phyloP scores from a whole-genome alignment of 2,329 filamentous ascomycete species.

The Cladosporium sphaerospermum region DNA sequence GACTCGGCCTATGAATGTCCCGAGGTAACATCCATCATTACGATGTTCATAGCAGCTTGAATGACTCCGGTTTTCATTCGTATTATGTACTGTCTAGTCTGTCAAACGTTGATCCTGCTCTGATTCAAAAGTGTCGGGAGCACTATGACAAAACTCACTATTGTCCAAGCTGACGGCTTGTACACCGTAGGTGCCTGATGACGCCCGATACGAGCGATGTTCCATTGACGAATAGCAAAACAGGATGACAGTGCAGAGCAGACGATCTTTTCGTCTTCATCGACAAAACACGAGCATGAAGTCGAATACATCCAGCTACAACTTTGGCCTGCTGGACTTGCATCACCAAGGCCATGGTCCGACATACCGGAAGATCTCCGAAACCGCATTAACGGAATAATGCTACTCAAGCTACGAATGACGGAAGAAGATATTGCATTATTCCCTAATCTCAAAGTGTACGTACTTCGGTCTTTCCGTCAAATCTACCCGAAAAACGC shows the following conservation, averaged over 20 bases:
- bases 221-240: neutral
- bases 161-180: conserved; percentile 27
- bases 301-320: conserved; percentile 21
- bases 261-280: conserved; percentile 22
- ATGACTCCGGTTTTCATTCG: too few relatives aligned
- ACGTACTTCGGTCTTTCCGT: conserved; percentile 3
- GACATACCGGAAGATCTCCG: conserved; percentile 23
- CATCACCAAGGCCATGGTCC: conserved; percentile 24
- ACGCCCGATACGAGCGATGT: neutral
- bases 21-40: too few relatives aligned
- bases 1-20: too few relatives aligned
- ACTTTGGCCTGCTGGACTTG: conserved; percentile 20
- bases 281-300: conserved; percentile 20
- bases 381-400: conserved; percentile 24
- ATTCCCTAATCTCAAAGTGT: conserved; percentile 29
- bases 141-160: conserved; percentile 20
- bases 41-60: too few relatives aligned
- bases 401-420: conserved; percentile 26
- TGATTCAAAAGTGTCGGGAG: too few relatives aligned
- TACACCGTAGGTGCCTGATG: conserved; percentile 18
- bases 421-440: conserved; percentile 23
- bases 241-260: conserved; percentile 23
- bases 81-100: too few relatives aligned
- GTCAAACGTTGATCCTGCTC: too few relatives aligned
- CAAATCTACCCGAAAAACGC: neutral